Conservation (phyloP, 768 basidiomycete genomes). For the Russula lepida region DNA sequence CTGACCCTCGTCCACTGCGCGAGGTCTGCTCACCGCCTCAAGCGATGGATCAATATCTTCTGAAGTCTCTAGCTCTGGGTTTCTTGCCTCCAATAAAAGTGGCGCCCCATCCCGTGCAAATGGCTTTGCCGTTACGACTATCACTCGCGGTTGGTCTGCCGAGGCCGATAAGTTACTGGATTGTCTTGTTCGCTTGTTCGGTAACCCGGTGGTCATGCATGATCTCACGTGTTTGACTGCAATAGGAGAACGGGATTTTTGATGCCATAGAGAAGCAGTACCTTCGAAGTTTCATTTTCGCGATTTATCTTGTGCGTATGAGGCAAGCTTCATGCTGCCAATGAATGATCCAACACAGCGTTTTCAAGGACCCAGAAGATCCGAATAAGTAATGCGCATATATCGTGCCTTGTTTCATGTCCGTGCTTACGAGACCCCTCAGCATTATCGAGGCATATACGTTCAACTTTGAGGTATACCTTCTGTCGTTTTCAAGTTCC, state of each 20-base stretch:
- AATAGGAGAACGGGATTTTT: constrained; percentile 77
- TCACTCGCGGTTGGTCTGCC: constrained; percentile 69
- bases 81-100: constrained; percentile 29
- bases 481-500: not conserved
- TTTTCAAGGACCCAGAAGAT: constrained; percentile 64
- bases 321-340: not conserved
- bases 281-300: constrained; percentile 78
- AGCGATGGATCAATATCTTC: constrained; percentile 27
- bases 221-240: not conserved
- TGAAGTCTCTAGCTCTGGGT: constrained; percentile 29
- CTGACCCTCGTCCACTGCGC: not conserved
- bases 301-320: constrained; percentile 65
- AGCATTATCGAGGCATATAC: constrained; percentile 87
- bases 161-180: constrained; percentile 79
- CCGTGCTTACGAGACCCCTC: not conserved
- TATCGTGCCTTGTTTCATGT: constrained; percentile 21
- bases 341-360: constrained; percentile 7
- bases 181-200: constrained; percentile 50
- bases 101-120: constrained; percentile 36
- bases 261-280: constrained; percentile 81
- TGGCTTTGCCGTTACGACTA: constrained; percentile 63
- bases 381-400: constrained; percentile 61
- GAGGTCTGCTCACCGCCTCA: constrained; percentile 50
- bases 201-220: constrained; percentile 10
- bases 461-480: constrained; percentile 60